These are phyloP conservation scores for Fusarium agapanthi DNA, from an alignment of 2,329 filamentous ascomycete genomes.

Conservation along the genomic window DNA sequence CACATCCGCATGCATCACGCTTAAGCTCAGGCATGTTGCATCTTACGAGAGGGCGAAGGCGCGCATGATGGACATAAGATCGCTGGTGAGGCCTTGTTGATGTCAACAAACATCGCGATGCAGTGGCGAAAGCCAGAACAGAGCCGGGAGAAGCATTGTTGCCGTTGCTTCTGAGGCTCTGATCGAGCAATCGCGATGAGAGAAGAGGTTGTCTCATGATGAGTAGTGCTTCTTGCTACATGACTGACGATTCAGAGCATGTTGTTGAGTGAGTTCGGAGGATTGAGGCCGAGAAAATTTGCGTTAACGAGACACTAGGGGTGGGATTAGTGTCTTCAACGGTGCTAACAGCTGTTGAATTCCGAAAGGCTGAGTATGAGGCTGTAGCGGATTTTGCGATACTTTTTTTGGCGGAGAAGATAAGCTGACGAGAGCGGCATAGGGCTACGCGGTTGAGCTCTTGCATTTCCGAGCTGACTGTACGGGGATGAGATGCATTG, in stretches of 20 bases:
- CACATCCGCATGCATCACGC: constrained; percentile 48
- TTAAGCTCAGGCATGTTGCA: constrained; percentile 22
- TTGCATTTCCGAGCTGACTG: neutral
- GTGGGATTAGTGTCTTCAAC: constrained; percentile 16
- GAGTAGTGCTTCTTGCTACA: constrained; percentile 22
- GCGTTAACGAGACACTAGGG: constrained; percentile 30
- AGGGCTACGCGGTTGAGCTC: neutral
- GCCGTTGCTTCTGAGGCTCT: constrained; percentile 4
- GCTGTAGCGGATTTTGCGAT: neutral
- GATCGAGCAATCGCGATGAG: constrained; percentile 8
- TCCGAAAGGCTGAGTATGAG: neutral
- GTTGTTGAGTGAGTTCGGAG: constrained; percentile 14
- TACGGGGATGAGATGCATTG: neutral
- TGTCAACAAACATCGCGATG: constrained; percentile 18
- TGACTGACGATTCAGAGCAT: constrained; percentile 15
- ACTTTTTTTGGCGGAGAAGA: neutral
- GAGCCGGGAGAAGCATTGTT: constrained; percentile 11
- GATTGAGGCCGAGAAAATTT: constrained; percentile 37
- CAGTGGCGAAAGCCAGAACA: constrained; percentile 15
- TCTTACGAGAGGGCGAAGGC: constrained; percentile 23
- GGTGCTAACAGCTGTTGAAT: neutral
- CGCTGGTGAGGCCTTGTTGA: constrained; percentile 14
- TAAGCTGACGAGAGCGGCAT: neutral
- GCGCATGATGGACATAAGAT: constrained; percentile 12
- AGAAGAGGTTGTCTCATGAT: constrained; percentile 35